These are phyloP conservation scores for Podila epicladia DNA, from an alignment of 192 early-diverging fungal species.

Conservation along the genomic window DNA sequence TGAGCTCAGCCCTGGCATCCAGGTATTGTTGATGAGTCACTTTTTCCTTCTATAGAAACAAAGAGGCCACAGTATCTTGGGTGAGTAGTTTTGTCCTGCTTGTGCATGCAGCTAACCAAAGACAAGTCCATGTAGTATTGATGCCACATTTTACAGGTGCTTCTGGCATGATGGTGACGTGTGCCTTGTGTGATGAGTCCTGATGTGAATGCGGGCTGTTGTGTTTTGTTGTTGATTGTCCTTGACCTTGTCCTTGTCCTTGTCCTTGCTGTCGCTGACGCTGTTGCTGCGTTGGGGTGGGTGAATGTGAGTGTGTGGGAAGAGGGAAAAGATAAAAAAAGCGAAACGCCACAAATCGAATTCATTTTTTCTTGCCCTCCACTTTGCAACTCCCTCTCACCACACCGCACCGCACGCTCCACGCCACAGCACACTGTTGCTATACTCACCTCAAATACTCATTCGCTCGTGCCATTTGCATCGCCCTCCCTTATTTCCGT, in stretches of 20 bases:
- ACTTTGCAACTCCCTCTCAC: no score
- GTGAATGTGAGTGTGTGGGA: neutral
- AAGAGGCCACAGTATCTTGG: constrained; percentile 37
- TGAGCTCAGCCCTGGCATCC: constrained; percentile 83
- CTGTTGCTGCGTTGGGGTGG: no score
- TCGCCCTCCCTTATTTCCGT: neutral
- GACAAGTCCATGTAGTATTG: neutral
- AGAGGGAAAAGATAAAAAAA: neutral
- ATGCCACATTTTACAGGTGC: constrained; percentile 10
- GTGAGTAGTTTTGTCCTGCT: constrained; percentile 34
- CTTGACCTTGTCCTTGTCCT: no score
- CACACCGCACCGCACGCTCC: no score
- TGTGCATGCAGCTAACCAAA: constrained; percentile 22
- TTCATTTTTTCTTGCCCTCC: neutral
- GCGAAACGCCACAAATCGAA: neutral
- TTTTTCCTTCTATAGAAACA: constrained; percentile 16
- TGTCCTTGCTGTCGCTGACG: no score
- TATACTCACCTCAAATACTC: no score
- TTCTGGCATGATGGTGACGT: constrained; percentile 21
- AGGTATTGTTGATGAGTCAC: constrained; percentile 63
- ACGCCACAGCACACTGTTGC: no score
- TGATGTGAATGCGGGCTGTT: neutral
- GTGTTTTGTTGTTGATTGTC: neutral
- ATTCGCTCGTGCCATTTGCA: no score
- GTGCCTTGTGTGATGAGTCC: neutral